These are phyloP conservation scores for Globisporangium spiculum DNA, from an alignment of 352 stramenopile genomes.

Conservation along the genomic window DNA sequence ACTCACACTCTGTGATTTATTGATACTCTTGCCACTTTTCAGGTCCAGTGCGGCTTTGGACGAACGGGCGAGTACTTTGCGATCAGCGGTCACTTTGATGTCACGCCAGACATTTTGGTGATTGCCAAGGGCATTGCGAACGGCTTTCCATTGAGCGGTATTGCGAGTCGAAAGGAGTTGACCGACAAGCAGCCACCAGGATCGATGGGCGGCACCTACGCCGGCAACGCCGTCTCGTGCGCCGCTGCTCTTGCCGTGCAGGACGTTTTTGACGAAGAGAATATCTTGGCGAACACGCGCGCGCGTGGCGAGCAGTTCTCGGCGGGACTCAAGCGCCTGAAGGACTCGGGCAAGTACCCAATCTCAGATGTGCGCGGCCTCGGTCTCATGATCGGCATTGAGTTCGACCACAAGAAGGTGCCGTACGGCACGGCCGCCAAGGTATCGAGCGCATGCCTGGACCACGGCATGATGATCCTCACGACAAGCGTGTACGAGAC, in stretches of 20 bases:
- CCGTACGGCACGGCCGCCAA: conserved; percentile 62
- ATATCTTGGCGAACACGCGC: conserved; percentile 81
- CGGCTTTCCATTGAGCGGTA: conserved; percentile 89
- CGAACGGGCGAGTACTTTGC: conserved; percentile 88
- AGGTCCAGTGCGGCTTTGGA: conserved; percentile 89
- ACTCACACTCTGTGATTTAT: not conserved
- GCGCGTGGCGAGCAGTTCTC: conserved; percentile 70
- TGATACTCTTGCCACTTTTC: not conserved
- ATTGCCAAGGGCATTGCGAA: conserved; percentile 94
- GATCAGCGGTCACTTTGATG: conserved; percentile 79
- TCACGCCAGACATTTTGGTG: conserved; percentile 89
- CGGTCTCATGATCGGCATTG: conserved; percentile 91
- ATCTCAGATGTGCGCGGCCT: conserved; percentile 86
- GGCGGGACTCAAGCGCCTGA: conserved; percentile 69
- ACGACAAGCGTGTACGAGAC: conserved; percentile 92
- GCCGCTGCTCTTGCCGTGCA: conserved; percentile 86
- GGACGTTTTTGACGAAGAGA: conserved; percentile 89
- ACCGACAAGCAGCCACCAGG: conserved; percentile 80
- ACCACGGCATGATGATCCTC: conserved; percentile 89
- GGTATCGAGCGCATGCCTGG: conserved; percentile 79
- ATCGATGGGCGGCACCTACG: conserved; percentile 93
- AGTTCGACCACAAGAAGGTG: conserved; percentile 74
- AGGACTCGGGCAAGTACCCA: conserved; percentile 68
- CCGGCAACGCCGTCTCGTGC: conserved; percentile 89
- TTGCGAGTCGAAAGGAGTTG: conserved; percentile 87